Evolutionary conservation across 2,329 filamentous ascomycete species (phyloP).

Genomic region (Ophioceras dolichostomum): DNA sequence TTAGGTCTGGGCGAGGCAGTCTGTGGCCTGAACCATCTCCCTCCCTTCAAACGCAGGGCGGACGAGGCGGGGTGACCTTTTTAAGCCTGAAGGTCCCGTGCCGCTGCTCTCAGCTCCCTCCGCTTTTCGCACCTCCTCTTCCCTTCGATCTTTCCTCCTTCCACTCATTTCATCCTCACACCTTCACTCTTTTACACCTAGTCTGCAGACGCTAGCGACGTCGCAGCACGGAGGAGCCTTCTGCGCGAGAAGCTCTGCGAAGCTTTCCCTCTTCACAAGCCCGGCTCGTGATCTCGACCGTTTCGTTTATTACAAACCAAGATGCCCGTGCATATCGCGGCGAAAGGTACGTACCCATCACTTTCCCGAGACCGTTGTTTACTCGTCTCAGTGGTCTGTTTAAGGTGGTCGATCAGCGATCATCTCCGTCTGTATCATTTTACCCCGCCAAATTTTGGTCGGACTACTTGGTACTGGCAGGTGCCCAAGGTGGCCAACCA

Average conservation of each 20-base stretch:
- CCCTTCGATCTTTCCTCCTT: background rate
- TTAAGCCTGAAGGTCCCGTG: no score
- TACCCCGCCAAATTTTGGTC: background rate
- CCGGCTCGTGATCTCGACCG: background rate
- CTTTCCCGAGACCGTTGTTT: no score
- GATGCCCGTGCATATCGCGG: constrained; percentile 23
- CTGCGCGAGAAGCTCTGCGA: no score
- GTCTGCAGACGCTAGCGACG: no score
- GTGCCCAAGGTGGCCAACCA: constrained; percentile 1
- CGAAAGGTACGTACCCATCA: constrained; percentile 23
- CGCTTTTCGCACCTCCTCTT: background rate
- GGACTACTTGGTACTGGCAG: background rate
- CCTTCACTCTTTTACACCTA: background rate
- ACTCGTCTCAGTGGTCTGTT: no score
- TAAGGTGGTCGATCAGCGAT: constrained; percentile 1
- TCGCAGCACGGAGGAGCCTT: no score
- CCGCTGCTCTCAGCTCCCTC: background rate
- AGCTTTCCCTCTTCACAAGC: background rate
- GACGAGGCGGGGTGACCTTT: no score
- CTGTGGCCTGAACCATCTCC: no score
- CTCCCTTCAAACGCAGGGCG: no score
- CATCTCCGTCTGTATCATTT: constrained; percentile 1
- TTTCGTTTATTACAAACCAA: constrained; percentile 5
- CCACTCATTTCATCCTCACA: background rate
- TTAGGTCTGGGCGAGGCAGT: no score